Base-by-base conservation (phyloP, 2,329 filamentous ascomycete species). In the Paecilomyces dactylethromorphus region DNA sequence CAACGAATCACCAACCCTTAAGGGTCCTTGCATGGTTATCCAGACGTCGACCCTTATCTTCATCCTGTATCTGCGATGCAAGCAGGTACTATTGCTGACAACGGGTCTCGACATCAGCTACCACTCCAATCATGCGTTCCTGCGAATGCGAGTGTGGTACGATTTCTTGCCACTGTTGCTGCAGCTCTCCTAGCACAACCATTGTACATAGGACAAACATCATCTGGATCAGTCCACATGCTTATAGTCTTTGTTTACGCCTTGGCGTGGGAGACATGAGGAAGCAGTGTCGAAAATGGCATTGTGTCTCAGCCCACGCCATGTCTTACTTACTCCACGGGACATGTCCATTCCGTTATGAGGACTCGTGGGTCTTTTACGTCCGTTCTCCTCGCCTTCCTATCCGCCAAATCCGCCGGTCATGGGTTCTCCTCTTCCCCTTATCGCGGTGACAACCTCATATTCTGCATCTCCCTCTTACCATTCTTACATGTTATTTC, bases 81-180 rank as follows among this genome's bases (percentile, higher is more conserved):
- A 18, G 18, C 31, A 10, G 35, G 21, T 56, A 56, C 33, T 31
- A 29, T 32, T 18, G 53, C 53, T 18, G 21, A 79, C 82, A 53
- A 71, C 85, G 6, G 80, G 83, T 45, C 82, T 80, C 39, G 84
- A 84, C 64, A 80, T 84, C 81, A 1, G 82, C 82, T 8, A 85
- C n/a, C 21, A 84, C 66, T 81, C 70, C 3, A 62, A 45, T n/a
- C 72, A 32, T 73, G 70, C 6, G 69, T 70, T 52, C 21, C 24
- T 24, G 13, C 21, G 50, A 11, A 52, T n/a, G 11, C 50, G 13
- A 26, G 11, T 29, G 50, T 52, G 21, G 21, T 22, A 26, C 24
- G 26, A 52, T 13, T 22, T 52, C n/a, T 18, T 7, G 35, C 24
- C 50, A 24, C 50, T 11, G 50, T 52, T 3, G 26, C n/a, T 5